A percentile compares a stretch with the other conserved stretches of the same genome.
phyloP scores from a whole-genome alignment of 805 yeast genomes.

The Lipomyces spencermartinsiae region DNA sequence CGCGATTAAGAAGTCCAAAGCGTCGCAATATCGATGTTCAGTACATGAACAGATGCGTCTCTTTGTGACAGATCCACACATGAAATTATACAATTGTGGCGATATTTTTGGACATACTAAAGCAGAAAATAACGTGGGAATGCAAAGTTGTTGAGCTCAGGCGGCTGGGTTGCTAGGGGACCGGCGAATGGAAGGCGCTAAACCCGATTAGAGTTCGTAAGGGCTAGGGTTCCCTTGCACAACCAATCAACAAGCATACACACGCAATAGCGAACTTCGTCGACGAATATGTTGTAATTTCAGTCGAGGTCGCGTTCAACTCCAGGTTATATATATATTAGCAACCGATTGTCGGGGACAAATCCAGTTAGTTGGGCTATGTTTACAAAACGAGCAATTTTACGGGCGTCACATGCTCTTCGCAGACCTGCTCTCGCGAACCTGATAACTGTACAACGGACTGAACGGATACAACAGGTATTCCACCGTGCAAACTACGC shows the following conservation, averaged over 20 bases:
- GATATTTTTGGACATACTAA: conserved; percentile 10
- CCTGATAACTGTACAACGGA: neutral
- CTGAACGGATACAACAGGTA: neutral
- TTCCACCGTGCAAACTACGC: conserved; percentile 18
- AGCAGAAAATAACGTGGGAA: neutral
- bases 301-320: neutral
- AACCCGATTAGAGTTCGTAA: neutral
- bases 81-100: conserved; percentile 14
- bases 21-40: neutral
- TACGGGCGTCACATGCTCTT: neutral
- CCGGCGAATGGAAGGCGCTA: neutral
- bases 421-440: neutral
- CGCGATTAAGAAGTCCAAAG: conserved; percentile 9
- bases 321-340: neutral
- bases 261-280: neutral
- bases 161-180: neutral
- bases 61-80: neutral
- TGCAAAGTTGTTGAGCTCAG: neutral
- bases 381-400: neutral
- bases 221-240: neutral
- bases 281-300: neutral
- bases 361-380: neutral
- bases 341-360: neutral
- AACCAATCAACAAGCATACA: neutral
- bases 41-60: conserved; percentile 24